phyloP scores from a whole-genome alignment of 2,329 filamentous ascomycete genomes.

The Fusarium aywerte region DNA sequence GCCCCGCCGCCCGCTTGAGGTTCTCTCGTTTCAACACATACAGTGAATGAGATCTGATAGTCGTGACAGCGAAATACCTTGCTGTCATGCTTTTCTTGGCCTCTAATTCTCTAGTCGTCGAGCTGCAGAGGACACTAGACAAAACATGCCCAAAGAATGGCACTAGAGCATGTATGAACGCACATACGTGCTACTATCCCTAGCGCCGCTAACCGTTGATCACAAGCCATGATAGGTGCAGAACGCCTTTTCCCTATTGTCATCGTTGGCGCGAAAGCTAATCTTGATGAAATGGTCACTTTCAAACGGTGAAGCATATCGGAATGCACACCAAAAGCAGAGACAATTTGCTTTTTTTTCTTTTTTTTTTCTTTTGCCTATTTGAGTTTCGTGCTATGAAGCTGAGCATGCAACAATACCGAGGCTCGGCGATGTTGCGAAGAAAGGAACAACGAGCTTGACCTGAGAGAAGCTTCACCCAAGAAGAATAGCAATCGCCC shows the following conservation, averaged over 20 bases:
- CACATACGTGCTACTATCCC: not conserved
- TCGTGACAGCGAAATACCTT: not conserved
- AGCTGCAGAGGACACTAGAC: slow-evolving; percentile 16
- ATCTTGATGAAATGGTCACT: not conserved
- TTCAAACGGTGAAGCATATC: slow-evolving; percentile 37
- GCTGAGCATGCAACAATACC: slow-evolving; percentile 2
- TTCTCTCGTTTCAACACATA: slow-evolving; percentile 3
- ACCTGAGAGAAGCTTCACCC: not conserved
- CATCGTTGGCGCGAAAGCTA: slow-evolving; percentile 22
- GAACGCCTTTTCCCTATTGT: slow-evolving; percentile 38
- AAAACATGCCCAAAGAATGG: not conserved
- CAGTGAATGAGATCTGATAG: not conserved
- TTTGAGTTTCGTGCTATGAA: slow-evolving; percentile 7
- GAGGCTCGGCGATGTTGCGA: not conserved
- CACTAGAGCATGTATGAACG: not conserved
- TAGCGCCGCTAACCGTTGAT: slow-evolving; percentile 24
- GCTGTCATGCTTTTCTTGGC: slow-evolving; percentile 1
- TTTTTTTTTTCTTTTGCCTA: slow-evolving; percentile 13
- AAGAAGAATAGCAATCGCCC: slow-evolving; percentile 8
- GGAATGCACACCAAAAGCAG: slow-evolving; percentile 5
- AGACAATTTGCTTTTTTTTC: slow-evolving; percentile 32
- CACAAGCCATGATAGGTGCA: slow-evolving; percentile 34
- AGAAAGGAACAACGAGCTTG: not conserved
- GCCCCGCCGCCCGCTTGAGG: not conserved
- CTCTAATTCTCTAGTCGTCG: slow-evolving; percentile 4